Evolutionary conservation across 352 stramenopile genomes (phyloP).

Genomic region (Phytopythium mirpurense): DNA sequence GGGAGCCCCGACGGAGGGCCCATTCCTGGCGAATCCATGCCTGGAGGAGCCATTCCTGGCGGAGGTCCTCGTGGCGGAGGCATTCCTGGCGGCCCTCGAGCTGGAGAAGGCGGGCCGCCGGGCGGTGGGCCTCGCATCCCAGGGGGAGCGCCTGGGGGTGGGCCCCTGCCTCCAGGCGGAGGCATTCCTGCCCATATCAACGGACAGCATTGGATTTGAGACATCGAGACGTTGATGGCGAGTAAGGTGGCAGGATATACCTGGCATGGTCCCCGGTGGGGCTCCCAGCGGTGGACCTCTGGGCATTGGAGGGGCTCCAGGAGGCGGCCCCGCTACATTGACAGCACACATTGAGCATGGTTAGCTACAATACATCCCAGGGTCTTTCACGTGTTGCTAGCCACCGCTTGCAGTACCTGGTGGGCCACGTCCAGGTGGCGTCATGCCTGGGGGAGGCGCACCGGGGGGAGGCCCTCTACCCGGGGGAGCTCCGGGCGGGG

Average conservation of each 20-base stretch:
- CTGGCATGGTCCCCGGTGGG: conserved; percentile 2
- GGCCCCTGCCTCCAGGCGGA: conserved; percentile 9
- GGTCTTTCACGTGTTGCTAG: background rate
- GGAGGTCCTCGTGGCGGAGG: conserved; percentile 25
- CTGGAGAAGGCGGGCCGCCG: conserved; percentile 11
- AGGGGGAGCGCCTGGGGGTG: conserved; percentile 13
- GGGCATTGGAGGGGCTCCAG: background rate
- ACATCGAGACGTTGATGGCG: too few relatives aligned
- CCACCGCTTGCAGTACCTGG: background rate
- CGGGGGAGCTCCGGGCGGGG: conserved; percentile 19
- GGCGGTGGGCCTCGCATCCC: conserved; percentile 17
- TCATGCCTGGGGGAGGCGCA: conserved; percentile 17
- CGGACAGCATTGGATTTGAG: too few relatives aligned
- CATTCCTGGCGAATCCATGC: conserved; percentile 14
- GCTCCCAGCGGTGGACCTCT: conserved; percentile 16
- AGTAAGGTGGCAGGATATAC: too few relatives aligned
- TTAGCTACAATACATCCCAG: too few relatives aligned
- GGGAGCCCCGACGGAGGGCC: conserved; percentile 12
- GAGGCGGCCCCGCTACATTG: background rate
- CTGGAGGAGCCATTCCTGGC: conserved; percentile 23
- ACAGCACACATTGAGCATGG: too few relatives aligned
- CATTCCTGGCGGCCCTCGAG: conserved; percentile 32
- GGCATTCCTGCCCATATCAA: conserved; percentile 2
- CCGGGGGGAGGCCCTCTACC: conserved; percentile 1
- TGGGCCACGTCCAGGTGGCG: conserved; percentile 26